phyloP scores from a whole-genome alignment of 257 asterid genomes.

The Solanum habrochaites region DNA sequence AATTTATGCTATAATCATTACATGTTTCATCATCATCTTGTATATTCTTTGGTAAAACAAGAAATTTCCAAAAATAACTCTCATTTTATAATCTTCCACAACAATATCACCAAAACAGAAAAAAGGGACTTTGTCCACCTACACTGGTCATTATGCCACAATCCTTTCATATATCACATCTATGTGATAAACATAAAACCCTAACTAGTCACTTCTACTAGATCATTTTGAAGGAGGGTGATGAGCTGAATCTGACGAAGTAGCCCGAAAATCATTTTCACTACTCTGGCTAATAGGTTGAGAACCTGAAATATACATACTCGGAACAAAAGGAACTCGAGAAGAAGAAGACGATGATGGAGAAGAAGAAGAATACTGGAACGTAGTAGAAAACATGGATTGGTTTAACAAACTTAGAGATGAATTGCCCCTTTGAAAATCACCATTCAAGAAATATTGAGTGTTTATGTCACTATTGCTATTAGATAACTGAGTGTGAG shows the following conservation, averaged over 20 bases:
- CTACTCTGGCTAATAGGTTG: background rate
- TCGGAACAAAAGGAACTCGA: background rate
- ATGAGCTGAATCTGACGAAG: conserved; percentile 3
- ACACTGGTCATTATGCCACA: background rate
- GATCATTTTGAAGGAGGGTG: conserved; percentile 5
- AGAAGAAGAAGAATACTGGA: background rate
- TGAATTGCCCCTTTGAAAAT: background rate
- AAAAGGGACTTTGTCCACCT: background rate
- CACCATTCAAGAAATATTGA: background rate
- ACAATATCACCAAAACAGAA: background rate
- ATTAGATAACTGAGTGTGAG: background rate
- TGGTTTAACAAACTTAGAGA: background rate
- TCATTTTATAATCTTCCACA: background rate
- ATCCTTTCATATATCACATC: background rate
- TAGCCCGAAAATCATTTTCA: background rate
- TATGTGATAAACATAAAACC: background rate
- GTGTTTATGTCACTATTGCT: background rate
- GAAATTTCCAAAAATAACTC: background rate
- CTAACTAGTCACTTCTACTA: background rate
- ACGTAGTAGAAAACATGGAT: background rate
- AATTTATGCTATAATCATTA: background rate
- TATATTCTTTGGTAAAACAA: background rate
- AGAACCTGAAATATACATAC: background rate
- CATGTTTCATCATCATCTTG: background rate
- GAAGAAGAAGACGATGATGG: background rate